phyloP scores from a whole-genome alignment of 1,139 yeast species.

The Protomyces gravidus region DNA sequence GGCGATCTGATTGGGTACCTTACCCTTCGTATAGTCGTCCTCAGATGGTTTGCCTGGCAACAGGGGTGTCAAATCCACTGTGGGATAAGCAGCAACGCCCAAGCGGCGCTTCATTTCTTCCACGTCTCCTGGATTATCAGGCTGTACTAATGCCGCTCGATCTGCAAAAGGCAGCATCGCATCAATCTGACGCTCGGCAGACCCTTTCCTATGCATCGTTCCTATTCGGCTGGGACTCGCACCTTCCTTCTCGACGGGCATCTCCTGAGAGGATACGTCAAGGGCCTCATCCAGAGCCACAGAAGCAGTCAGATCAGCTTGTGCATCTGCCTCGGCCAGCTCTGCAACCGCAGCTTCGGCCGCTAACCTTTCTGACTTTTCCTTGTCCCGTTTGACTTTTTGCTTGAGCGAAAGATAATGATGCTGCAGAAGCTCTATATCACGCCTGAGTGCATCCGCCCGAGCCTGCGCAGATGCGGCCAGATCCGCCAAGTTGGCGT shows the following conservation, averaged over 20 bases:
- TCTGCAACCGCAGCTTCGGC: slow-evolving; percentile 1
- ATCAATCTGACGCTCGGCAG: background rate
- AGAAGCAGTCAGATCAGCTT: background rate
- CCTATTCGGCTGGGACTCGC: background rate
- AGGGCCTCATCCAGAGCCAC: no score
- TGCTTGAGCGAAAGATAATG: slow-evolving; percentile 5
- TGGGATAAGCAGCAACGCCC: slow-evolving; percentile 88
- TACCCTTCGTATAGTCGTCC: slow-evolving; percentile 69
- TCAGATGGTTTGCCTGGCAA: slow-evolving; percentile 88
- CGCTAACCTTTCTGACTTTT: background rate
- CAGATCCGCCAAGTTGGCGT: slow-evolving; percentile 8
- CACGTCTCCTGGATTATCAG: slow-evolving; percentile 35
- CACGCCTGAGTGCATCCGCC: slow-evolving; percentile 22
- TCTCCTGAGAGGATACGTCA: background rate
- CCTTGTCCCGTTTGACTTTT: slow-evolving; percentile 10
- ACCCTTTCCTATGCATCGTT: background rate
- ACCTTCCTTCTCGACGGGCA: background rate
- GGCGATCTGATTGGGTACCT: slow-evolving; percentile 89
- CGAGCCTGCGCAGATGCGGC: slow-evolving; percentile 24
- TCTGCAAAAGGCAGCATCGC: background rate
- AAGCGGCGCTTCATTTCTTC: slow-evolving; percentile 71
- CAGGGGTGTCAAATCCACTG: slow-evolving; percentile 63
- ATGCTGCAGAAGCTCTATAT: slow-evolving; percentile 14
- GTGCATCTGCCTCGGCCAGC: background rate
- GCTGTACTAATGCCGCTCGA: background rate